phyloP scores from a whole-genome alignment of 176 grass and related monocot species.

The Carex cristatella region DNA sequence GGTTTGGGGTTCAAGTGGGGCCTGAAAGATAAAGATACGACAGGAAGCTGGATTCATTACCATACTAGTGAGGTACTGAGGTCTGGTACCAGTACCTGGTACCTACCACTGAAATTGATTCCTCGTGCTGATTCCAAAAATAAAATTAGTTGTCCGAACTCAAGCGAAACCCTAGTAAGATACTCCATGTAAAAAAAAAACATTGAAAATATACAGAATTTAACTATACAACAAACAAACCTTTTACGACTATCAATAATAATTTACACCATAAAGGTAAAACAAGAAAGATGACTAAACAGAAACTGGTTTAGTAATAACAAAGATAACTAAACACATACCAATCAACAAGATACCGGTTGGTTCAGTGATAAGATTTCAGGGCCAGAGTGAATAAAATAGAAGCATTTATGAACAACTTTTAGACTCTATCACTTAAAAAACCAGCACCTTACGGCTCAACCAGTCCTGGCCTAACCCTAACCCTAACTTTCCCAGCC shows the following conservation, averaged over 20 bases:
- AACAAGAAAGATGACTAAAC: no score
- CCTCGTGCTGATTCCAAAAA: neutral
- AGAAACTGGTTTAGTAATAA: no score
- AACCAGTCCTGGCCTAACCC: neutral
- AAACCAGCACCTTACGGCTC: neutral
- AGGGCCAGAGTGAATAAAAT: neutral
- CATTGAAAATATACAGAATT: no score
- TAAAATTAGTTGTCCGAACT: neutral
- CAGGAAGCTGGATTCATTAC: no score
- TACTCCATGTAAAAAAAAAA: no score
- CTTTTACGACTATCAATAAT: no score
- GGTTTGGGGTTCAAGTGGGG: no score
- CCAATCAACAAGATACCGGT: neutral
- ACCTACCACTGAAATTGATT: neutral
- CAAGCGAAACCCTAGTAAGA: no score
- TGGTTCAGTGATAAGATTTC: neutral
- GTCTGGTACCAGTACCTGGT: neutral
- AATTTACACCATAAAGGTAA: no score
- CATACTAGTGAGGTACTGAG: neutral
- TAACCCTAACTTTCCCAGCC: conserved; percentile 60
- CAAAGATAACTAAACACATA: neutral
- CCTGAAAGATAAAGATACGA: no score
- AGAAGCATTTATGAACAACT: neutral
- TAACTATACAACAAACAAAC: no score
- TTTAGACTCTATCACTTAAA: neutral